Conservation (phyloP, 495 filamentous ascomycete genomes). For the Talaromyces adpressus region DNA sequence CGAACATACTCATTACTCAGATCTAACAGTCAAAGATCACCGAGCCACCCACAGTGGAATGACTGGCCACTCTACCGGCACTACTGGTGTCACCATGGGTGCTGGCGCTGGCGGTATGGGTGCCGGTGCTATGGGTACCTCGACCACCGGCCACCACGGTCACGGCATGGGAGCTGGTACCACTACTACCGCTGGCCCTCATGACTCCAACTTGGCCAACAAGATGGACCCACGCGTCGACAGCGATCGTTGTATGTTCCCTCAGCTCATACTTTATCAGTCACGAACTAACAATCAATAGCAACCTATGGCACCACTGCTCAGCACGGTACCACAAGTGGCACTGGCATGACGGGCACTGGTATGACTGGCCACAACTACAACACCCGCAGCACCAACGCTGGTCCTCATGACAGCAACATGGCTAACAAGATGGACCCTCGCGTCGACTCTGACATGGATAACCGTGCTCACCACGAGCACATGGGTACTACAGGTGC, state of each 20-base stretch:
- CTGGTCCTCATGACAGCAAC: conserved; percentile 39
- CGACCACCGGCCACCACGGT: conserved; percentile 20
- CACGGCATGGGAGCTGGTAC: conserved; percentile 17
- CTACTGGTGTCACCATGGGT: not conserved
- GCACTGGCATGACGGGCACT: not conserved
- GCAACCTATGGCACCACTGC: not conserved
- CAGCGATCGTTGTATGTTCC: conserved; percentile 23
- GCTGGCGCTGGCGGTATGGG: not conserved
- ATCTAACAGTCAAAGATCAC: not conserved
- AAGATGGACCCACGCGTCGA: conserved; percentile 32
- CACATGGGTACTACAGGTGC: conserved; percentile 16
- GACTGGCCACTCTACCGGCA: not conserved
- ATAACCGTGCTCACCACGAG: conserved; percentile 25
- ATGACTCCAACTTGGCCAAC: conserved; percentile 28
- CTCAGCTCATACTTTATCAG: not conserved
- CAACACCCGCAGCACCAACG: conserved; percentile 11
- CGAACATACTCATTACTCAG: not conserved
- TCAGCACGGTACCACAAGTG: not conserved
- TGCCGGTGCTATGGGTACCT: conserved; percentile 1
- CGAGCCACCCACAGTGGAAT: not conserved
- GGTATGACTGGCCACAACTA: not conserved
- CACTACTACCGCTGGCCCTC: conserved; percentile 19
- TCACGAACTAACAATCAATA: not conserved
- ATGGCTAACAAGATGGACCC: conserved; percentile 37
- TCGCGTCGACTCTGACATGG: conserved; percentile 38